These are phyloP conservation scores for Fusarium sacchari DNA, from an alignment of 2,329 filamentous ascomycete genomes.

Conservation along the genomic window DNA sequence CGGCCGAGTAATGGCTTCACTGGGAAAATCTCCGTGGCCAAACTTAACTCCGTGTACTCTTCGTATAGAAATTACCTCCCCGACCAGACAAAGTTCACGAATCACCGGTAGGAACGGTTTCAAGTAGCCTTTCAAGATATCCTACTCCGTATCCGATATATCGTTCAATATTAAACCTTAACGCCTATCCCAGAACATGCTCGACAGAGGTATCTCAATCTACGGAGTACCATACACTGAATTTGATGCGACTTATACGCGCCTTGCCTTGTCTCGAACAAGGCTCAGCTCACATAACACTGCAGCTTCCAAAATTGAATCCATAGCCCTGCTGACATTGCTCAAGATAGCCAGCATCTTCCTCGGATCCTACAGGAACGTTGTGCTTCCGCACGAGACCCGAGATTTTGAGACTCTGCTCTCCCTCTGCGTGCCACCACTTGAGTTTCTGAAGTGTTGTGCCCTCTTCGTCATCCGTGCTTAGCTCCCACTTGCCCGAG, in stretches of 20 bases:
- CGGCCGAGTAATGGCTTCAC: neutral
- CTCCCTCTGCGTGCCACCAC: slow-evolving; percentile 93
- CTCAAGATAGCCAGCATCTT: slow-evolving; percentile 83
- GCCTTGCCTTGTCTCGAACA: neutral
- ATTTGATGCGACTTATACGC: neutral
- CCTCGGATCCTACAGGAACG: slow-evolving; percentile 66
- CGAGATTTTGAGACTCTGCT: slow-evolving; percentile 80
- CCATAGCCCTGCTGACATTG: slow-evolving; percentile 65
- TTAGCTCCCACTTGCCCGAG: slow-evolving; percentile 91
- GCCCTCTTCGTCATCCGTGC: slow-evolving; percentile 74
- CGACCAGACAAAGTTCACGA: neutral
- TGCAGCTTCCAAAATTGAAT: slow-evolving; percentile 57
- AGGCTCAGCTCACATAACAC: slow-evolving; percentile 58
- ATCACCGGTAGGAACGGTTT: neutral
- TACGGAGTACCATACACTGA: neutral
- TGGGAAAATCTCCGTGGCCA: neutral
- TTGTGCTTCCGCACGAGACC: slow-evolving; percentile 76
- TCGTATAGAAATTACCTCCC: slow-evolving; percentile 19
- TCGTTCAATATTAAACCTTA: neutral
- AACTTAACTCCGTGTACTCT: neutral
- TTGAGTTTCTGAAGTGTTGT: slow-evolving; percentile 78
- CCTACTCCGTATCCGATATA: neutral
- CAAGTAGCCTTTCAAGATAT: neutral
- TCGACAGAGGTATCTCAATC: neutral
- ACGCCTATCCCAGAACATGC: slow-evolving; percentile 9